Evolutionary conservation across 768 basidiomycete species (phyloP), one percentile per base, ranked within the genome.

Genomic region (Pleurotus tuoliensis): DNA sequence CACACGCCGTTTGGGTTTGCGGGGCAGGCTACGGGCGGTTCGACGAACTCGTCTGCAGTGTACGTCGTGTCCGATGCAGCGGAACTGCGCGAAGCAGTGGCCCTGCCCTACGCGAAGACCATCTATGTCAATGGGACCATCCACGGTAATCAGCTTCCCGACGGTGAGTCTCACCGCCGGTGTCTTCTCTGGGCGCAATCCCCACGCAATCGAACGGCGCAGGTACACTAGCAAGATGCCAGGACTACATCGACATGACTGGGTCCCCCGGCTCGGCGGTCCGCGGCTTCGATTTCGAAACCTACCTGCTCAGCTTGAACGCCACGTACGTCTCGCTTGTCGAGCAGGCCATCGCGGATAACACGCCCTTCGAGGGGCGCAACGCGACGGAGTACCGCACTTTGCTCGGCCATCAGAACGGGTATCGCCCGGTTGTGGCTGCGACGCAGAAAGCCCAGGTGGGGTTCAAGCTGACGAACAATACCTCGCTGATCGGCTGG

Each of bases 141-240:
- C 24, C 55, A 61, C 6, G 62, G 62, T 5, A 63, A 63, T 38
- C 59, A 62, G 46, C 25, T 56, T 25, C 38, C 51, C n/a, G 4
- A 24, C 22, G 22, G n/a, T n/a, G n/a, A n/a, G n/a, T n/a, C n/a
- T n/a, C n/a, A n/a, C n/a, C n/a, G n/a, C n/a, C n/a, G n/a, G 3
- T 24, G 22, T 24, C n/a, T n/a, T n/a, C n/a, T n/a, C n/a, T 22
- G 94, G 13, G 25, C 7, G 12, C n/a, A 11, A 2, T 43, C 41
- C 20, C 11, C 45, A 9, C 48, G 11, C 8, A 30, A 30, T 9
- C 3, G 8, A 9, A 34, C 30, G 1, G 2, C 9, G 1, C 9
- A 62, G 47, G 54, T 15, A 47, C 53, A 8, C 18, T 52, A 4
- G 57, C 51, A 16, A 56, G 52, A 13, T 60, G 55, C 30, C 49